Conservation (phyloP, 2,329 filamentous ascomycete species). For the Trichoderma pleuroti region DNA sequence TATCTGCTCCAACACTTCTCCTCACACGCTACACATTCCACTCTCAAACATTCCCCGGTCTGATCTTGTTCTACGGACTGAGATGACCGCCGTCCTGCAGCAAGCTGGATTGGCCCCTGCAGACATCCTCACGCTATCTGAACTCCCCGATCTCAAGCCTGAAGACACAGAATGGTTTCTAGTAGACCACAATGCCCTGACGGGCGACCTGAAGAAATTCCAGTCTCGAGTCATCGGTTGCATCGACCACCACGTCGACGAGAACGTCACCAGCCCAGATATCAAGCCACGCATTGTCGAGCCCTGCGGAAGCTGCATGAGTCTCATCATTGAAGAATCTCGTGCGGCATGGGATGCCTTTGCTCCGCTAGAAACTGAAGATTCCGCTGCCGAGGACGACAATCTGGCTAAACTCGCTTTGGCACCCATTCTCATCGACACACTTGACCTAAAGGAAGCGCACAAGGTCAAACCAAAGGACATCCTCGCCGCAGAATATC, state of each 20-base stretch:
- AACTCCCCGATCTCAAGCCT: conserved; percentile 47
- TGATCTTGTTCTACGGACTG: conserved; percentile 69
- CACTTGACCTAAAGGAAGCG: conserved; percentile 58
- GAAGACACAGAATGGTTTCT: conserved; percentile 66
- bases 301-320: conserved; percentile 69
- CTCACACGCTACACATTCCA: conserved; percentile 62
- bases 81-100: conserved; percentile 63
- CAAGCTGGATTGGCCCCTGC: conserved; percentile 55
- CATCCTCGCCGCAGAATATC: conserved; percentile 51
- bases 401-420: conserved; percentile 65
- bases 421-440: conserved; percentile 71
- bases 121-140: conserved; percentile 61
- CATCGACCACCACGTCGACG: conserved; percentile 78
- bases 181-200: conserved; percentile 75
- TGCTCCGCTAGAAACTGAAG: conserved; percentile 27
- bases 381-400: conserved; percentile 41
- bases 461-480: conserved; percentile 66
- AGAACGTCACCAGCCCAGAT: conserved; percentile 48
- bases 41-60: conserved; percentile 66
- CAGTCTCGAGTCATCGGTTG: conserved; percentile 55
- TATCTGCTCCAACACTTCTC: conserved; percentile 58
- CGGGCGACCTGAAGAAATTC: conserved; percentile 57
- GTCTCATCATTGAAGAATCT: conserved; percentile 62
- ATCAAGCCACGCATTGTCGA: conserved; percentile 58
- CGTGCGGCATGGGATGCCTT: conserved; percentile 55